phyloP scores from a whole-genome alignment of 257 asterid species.

The Rauvolfia tetraphylla region DNA sequence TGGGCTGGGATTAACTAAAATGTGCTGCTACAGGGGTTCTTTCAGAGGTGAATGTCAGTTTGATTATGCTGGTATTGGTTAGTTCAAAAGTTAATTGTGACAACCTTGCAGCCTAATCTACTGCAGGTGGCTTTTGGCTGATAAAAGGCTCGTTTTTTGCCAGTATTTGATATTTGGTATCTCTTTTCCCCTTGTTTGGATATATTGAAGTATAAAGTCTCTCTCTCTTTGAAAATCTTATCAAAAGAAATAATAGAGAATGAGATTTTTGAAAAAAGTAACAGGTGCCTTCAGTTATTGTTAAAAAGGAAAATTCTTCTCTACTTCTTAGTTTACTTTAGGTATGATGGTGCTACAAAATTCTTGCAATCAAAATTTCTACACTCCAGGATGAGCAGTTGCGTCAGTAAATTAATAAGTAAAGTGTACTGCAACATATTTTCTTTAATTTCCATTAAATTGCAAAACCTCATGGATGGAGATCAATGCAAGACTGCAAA shows the following conservation, averaged over 20 bases:
- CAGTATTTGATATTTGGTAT: neutral
- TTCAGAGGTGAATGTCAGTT: neutral
- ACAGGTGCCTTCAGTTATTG: neutral
- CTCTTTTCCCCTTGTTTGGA: neutral
- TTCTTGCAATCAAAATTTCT: neutral
- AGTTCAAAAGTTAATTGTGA: neutral
- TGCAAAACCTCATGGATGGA: neutral
- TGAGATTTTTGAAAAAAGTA: neutral
- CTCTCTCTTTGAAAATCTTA: too few species aligned
- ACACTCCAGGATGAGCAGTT: neutral
- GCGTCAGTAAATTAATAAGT: neutral
- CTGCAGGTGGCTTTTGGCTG: neutral
- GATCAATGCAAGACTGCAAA: neutral
- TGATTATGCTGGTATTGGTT: neutral
- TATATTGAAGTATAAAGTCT: neutral
- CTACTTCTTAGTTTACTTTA: neutral
- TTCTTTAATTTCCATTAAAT: neutral
- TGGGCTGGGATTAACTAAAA: slow-evolving; percentile 1
- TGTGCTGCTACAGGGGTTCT: neutral
- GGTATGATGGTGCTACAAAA: neutral
- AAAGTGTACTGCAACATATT: neutral
- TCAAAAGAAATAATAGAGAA: neutral
- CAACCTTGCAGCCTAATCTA: neutral
- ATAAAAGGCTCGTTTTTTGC: neutral
- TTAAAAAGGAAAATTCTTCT: neutral